Conservation (phyloP, 2,329 filamentous ascomycete species). For the Fusarium succisae region DNA sequence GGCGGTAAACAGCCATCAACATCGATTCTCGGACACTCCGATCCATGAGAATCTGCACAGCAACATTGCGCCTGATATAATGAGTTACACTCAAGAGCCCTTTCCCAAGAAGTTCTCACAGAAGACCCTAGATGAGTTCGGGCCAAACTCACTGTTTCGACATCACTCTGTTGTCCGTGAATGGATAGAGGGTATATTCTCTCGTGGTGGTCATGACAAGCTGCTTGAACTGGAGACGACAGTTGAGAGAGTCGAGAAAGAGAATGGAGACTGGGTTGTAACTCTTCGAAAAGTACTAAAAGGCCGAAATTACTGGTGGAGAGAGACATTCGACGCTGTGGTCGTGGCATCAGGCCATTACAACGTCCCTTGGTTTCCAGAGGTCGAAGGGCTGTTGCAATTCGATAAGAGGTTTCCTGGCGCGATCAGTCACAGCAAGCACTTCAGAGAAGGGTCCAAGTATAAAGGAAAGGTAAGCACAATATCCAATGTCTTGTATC, state of each 20-base stretch:
- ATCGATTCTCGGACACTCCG: conserved; percentile 26
- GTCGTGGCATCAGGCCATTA: conserved; percentile 28
- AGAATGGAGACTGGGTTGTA: conserved; percentile 7
- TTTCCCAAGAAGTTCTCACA: conserved; percentile 5
- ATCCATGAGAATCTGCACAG: conserved; percentile 17
- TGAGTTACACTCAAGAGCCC: conserved; percentile 23
- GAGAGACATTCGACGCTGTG: conserved; percentile 21
- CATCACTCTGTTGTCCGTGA: conserved; percentile 20
- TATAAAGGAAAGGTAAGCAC: conserved; percentile 10
- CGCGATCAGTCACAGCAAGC: conserved; percentile 20
- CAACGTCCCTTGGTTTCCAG: conserved; percentile 27
- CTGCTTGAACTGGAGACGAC: conserved; percentile 16
- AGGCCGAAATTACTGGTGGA: conserved; percentile 27
- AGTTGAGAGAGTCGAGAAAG: conserved; percentile 10
- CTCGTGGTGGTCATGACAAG: neutral
- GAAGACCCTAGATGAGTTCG: conserved; percentile 5
- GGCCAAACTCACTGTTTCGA: neutral
- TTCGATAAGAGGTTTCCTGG: neutral
- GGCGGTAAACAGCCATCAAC: conserved; percentile 29
- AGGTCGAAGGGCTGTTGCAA: conserved; percentile 8
- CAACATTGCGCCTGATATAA: conserved; percentile 21
- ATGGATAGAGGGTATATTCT: conserved; percentile 20
- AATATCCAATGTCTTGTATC: accelerated
- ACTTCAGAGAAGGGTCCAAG: neutral
- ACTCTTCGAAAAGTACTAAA: conserved; percentile 14